Evolutionary conservation across 1,139 yeast species (phyloP), one percentile per base, ranked within the genome.

Genomic region (Kodamaea alishanica): DNA sequence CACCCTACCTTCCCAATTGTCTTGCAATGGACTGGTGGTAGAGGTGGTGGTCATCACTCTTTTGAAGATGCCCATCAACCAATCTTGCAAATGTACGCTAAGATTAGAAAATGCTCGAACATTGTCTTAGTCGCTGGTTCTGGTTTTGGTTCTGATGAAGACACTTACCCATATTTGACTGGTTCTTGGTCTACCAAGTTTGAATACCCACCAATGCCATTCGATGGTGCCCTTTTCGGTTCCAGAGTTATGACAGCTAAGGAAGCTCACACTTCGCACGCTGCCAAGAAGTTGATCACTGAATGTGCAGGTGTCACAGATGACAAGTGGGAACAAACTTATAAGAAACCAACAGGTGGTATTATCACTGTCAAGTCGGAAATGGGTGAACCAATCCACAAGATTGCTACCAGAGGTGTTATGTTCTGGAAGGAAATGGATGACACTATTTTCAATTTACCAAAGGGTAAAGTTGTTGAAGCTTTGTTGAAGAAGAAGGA

Each of bases 1-100:
- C 95, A 90, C 68, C 98, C 98, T 52, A 70, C 63, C 46, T 92
- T 94, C 89, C 98, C 98, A 50, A 87, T 92, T 57, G 90, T 92
- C 42, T 73, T 92, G 55, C 98, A 92, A 75, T 92, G 99, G 99
- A 92, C 99, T 48, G 98, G 97, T 77, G 99, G 99, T 65, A 90
- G 99, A 79, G 99, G 97, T 72, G 99, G 99, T 77, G 99, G 99
- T 60, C 99, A 92, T 65, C 99, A 92, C 68, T 90, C 97, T 42
- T 92, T 82, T 61, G 99, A 92, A 75, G 98, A 92, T 70, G 89
- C 90, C 94, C 98, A 92, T 65, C 92, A 90, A 59, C 98, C 98
- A 54, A 79, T 92, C 54, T 71, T 92, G 59, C 96, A 88, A 65
- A 92, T 90, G 92, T 92, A 92, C 69, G 75, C 96, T 52, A 85